Conservation (phyloP, 2,329 filamentous ascomycete species). For the Beauveria caledonica region DNA sequence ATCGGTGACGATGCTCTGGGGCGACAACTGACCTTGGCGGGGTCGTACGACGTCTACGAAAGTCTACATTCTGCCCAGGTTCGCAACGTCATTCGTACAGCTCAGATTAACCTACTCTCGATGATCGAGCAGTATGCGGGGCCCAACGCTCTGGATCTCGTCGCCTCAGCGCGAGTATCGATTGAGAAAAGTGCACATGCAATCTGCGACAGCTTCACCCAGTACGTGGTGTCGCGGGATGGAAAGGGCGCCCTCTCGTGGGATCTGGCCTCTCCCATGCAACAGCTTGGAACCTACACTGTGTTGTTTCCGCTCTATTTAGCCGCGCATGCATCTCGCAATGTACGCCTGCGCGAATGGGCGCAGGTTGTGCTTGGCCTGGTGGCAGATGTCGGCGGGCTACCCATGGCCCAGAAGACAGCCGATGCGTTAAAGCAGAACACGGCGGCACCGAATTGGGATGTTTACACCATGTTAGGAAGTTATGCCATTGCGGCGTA, state of each 20-base stretch:
- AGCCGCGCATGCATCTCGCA: constrained; percentile 12
- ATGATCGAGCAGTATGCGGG: constrained; percentile 4
- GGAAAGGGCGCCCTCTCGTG: constrained; percentile 6
- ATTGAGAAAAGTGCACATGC: constrained; percentile 3
- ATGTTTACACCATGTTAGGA: constrained; percentile 18
- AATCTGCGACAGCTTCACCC: constrained; percentile 16
- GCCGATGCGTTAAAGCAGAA: constrained; percentile 9
- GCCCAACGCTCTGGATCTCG: background rate
- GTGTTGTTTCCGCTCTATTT: constrained; percentile 16
- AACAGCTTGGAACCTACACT: constrained; percentile 16
- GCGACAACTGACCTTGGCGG: constrained; percentile 10
- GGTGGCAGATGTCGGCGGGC: constrained; percentile 15
- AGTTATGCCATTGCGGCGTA: constrained; percentile 20
- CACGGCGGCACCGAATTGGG: constrained; percentile 12
- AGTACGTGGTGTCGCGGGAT: constrained; percentile 13
- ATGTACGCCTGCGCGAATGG: constrained; percentile 12
- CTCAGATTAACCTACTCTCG: constrained; percentile 15
- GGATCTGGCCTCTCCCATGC: constrained; percentile 15
- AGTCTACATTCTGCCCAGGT: constrained; percentile 18
- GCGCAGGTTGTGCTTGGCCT: constrained; percentile 10
- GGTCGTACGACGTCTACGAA: constrained; percentile 16
- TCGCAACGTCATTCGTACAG: constrained; percentile 16
- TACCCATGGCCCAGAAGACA: constrained; percentile 14
- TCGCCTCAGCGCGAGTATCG: background rate
- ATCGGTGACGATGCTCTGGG: background rate